A percentile compares a stretch with the other conserved stretches of the same genome.
Evolutionary conservation across 2,329 filamentous ascomycete species (phyloP).

Genomic region (Lasiodiplodia sp.): DNA sequence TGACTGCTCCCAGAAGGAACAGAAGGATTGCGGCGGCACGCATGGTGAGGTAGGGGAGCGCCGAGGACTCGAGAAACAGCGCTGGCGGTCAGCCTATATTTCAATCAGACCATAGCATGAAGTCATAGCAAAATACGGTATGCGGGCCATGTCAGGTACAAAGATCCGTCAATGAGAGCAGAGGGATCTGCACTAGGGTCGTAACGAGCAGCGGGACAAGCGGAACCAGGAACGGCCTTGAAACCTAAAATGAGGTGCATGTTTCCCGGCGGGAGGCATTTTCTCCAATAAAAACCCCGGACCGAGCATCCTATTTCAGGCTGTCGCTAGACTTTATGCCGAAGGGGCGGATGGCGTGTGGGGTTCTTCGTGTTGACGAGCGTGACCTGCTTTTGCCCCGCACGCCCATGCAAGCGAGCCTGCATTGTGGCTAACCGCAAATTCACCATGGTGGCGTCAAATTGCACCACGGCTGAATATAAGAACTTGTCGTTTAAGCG

Average conservation of each 20-base stretch:
- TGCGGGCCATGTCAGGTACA: conserved; percentile 16
- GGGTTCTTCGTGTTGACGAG: conserved; percentile 12
- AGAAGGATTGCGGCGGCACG: conserved; percentile 5
- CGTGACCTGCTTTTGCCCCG: conserved; percentile 11
- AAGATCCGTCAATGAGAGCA: conserved; percentile 26
- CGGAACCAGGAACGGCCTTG: not conserved
- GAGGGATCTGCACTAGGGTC: conserved; percentile 6
- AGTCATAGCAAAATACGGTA: conserved; percentile 21
- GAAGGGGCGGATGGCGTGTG: conserved; percentile 2
- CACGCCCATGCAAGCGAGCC: conserved; percentile 13
- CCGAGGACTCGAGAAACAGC: not conserved
- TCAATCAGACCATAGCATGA: conserved; percentile 17
- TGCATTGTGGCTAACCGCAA: conserved; percentile 3
- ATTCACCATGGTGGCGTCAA: conserved; percentile 17
- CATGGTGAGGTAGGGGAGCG: conserved; percentile 2
- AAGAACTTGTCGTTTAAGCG: conserved; percentile 1
- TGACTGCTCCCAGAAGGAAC: conserved; percentile 9
- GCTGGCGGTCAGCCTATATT: not conserved
- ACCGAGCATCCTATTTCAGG: conserved; percentile 3
- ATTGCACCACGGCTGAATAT: conserved; percentile 19
- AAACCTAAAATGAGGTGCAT: conserved; percentile 10
- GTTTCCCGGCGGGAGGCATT: not conserved
- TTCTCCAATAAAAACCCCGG: conserved; percentile 5
- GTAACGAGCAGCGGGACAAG: not conserved
- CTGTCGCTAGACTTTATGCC: conserved; percentile 20